Base-by-base conservation (phyloP, 371 early-diverging fungal species). In the Phascolomyces articulosus region DNA sequence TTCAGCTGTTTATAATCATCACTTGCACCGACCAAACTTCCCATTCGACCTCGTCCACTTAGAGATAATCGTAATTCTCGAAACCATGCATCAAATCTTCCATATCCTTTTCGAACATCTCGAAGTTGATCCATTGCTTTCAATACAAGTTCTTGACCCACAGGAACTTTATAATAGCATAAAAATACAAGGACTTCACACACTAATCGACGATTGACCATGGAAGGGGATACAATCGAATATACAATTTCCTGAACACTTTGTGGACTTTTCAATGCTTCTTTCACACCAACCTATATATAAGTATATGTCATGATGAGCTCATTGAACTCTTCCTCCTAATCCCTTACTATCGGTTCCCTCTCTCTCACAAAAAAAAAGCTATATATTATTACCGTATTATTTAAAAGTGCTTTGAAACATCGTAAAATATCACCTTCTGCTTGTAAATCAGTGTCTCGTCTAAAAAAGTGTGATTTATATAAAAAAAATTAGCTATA, bases 11-110 rank as follows among this genome's bases (percentile, higher is more conserved):
- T 88, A 62, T 89, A 79, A 54, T 91, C 93, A 28, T 90, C 91
- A 41, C 90, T 90, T 38, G 89, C 93, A 3, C 91, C 92, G 0
- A 94, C 94, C 66, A 90, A 77, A 54, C 90, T 90, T n/a, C 94
- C 93, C 84, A 92, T 90, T n/a, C 89, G 84, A 11, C 94, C 93
- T 13, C 93, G 82, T 3, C 93, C 93, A 60, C 90, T 87, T 18
- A 95, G 76, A 0, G 91, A 86, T 15, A 78, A 77, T 58, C 89
- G 89, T 27, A 93, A 71, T 31, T 90, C 85, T n/a, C 77, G 68
- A 70, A 94, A 74, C 95, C 94, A 94, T n/a, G 90, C 87, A 72
- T 92, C 93, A 60, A 94, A 94, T 34, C 92, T 79, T 20, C 87
- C 87, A 38, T 79, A 79, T 48, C 87, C 87, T 55, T 69, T 74